These are phyloP conservation scores for Laetiporus sulphureus DNA, from an alignment of 1,284 basidiomycete genomes.

Conservation along the genomic window DNA sequence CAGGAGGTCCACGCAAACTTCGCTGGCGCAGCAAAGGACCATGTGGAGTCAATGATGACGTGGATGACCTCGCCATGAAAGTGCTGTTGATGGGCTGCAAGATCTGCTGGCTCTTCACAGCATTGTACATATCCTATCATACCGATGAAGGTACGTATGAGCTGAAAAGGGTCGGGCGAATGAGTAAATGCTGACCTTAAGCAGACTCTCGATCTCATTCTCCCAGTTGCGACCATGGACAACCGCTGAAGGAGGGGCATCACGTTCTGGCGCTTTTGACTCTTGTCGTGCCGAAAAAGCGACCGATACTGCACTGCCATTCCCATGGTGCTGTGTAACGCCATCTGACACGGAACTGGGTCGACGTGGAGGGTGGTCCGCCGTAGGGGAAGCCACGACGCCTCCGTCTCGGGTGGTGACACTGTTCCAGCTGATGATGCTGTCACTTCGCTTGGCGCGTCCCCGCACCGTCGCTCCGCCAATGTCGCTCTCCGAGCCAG, in stretches of 20 bases:
- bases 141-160: slow-evolving; percentile 4
- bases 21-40: slow-evolving; percentile 54
- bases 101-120: slow-evolving; percentile 89
- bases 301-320: slow-evolving; percentile 41
- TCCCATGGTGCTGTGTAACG: slow-evolving; percentile 22
- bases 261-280: slow-evolving; percentile 3
- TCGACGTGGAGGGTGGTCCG: slow-evolving; percentile 24
- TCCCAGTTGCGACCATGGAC: slow-evolving; percentile 73
- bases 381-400: slow-evolving; percentile 24
- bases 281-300: slow-evolving; percentile 15
- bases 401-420: slow-evolving; percentile 39
- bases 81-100: slow-evolving; percentile 64
- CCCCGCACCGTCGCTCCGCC: slow-evolving; percentile 37
- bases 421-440: slow-evolving; percentile 79
- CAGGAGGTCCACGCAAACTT: slow-evolving; percentile 54
- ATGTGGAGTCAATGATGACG: slow-evolving; percentile 45
- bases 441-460: slow-evolving; percentile 71
- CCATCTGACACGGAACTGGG: slow-evolving; percentile 21
- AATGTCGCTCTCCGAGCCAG: slow-evolving; percentile 39
- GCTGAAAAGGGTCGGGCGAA: not conserved
- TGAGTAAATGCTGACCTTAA: slow-evolving; percentile 55
- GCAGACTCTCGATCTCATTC: slow-evolving; percentile 72
- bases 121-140: slow-evolving; percentile 86
- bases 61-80: slow-evolving; percentile 37
- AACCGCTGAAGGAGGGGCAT: slow-evolving; percentile 15